These are phyloP conservation scores for Cronartium quercuum DNA, from an alignment of 1,284 basidiomycete genomes.

Conservation along the genomic window DNA sequence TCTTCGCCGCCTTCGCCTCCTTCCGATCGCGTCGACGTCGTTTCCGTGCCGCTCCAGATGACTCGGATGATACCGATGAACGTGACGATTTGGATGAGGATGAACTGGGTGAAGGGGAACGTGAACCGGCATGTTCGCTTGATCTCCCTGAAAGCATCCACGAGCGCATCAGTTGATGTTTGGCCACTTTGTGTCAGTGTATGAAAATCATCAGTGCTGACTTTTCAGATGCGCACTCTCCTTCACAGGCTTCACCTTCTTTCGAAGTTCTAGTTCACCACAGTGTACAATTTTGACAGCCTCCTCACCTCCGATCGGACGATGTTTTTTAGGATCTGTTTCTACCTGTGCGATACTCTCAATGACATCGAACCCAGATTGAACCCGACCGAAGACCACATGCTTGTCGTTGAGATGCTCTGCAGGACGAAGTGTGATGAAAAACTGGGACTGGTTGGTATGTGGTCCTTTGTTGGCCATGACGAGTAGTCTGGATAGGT, in stretches of 20 bases:
- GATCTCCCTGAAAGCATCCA: neutral
- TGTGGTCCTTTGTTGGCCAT: conserved; percentile 34
- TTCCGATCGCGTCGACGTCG: conserved; percentile 2
- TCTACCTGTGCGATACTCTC: conserved; percentile 15
- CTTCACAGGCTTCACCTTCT: neutral
- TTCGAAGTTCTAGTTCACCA: conserved; percentile 21
- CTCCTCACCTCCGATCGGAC: conserved; percentile 11
- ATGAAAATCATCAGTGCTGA: neutral
- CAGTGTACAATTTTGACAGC: conserved; percentile 30
- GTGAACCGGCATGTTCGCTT: conserved; percentile 1
- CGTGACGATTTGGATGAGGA: neutral
- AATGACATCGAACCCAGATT: conserved; percentile 22
- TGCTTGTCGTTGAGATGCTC: conserved; percentile 33
- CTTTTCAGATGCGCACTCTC: neutral
- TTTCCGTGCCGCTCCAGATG: conserved; percentile 7
- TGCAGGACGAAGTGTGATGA: conserved; percentile 21
- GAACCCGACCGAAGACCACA: conserved; percentile 34
- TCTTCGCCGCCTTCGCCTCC: conserved; percentile 19
- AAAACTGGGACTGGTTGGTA: conserved; percentile 36
- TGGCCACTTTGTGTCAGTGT: neutral
- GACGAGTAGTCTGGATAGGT: conserved; percentile 13
- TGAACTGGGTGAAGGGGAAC: neutral
- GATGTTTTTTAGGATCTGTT: conserved; percentile 30
- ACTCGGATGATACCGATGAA: neutral
- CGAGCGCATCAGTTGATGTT: neutral